Percentiles rank a stretch among this genome's conserved stretches.
phyloP scores from a whole-genome alignment of 192 early-diverging fungal species.

The Coemansia javaensis region DNA sequence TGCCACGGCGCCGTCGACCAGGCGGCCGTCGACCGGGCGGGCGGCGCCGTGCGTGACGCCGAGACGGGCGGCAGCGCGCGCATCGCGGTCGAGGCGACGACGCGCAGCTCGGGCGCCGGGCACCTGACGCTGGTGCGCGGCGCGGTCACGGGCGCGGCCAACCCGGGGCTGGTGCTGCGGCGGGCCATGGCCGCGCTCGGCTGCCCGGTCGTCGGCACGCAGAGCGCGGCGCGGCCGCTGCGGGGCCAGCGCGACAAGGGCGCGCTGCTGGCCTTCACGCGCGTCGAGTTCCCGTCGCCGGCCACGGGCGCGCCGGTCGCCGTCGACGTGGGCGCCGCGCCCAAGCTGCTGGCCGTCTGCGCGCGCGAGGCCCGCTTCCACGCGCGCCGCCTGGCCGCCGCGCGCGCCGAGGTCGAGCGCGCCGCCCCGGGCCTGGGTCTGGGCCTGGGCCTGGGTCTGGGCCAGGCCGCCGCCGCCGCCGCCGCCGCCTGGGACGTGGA shows the following conservation, averaged over 20 bases:
- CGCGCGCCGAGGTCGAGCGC: conserved; percentile 46
- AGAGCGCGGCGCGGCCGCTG: conserved; percentile 51
- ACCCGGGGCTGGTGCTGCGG: conserved; percentile 50
- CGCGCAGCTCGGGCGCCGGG: conserved; percentile 18
- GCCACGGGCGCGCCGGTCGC: conserved; percentile 8
- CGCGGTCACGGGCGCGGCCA: conserved; percentile 12
- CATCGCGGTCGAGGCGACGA: conserved; percentile 1
- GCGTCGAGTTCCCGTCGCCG: conserved; percentile 45
- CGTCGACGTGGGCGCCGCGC: conserved; percentile 40
- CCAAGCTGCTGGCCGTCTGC: conserved; percentile 55
- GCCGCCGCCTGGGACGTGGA: conserved; percentile 15
- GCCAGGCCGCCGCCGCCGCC: not conserved
- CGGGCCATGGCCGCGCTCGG: conserved; percentile 44
- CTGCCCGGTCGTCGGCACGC: conserved; percentile 56
- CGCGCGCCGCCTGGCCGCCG: conserved; percentile 28
- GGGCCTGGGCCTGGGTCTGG: no score
- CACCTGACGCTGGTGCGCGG: conserved; percentile 25
- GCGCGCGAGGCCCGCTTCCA: conserved; percentile 56
- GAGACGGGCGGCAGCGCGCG: conserved; percentile 30
- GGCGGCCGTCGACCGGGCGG: conserved; percentile 11
- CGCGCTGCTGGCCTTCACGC: conserved; percentile 43
- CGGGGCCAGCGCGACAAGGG: conserved; percentile 59
- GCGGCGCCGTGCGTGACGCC: conserved; percentile 1
- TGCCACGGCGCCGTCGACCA: conserved; percentile 42
- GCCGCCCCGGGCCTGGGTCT: no score